Conservation (phyloP, 2,329 filamentous ascomycete species). For the Onygenales sp. region DNA sequence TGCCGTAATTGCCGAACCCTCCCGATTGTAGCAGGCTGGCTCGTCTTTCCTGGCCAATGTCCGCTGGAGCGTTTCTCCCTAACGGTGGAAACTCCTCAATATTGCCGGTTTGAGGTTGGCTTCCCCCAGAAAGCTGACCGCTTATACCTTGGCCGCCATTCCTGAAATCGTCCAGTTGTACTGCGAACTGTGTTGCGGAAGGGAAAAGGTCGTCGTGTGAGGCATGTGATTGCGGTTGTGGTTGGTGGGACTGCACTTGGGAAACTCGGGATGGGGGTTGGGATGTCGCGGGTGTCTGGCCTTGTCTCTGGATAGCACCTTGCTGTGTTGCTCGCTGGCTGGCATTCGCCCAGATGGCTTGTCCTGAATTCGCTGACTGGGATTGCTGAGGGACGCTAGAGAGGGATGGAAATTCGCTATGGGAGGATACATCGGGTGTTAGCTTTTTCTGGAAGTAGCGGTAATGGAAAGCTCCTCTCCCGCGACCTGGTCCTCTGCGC, state of each 20-base stretch:
- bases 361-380: conserved; percentile 41
- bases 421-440: conserved; percentile 11
- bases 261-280: conserved; percentile 32
- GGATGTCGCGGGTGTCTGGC: conserved; percentile 30
- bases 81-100: conserved; percentile 55
- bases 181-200: conserved; percentile 41
- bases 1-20: conserved; percentile 32
- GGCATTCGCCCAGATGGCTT: conserved; percentile 49
- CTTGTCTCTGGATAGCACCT: conserved; percentile 45
- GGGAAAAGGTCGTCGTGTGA: conserved; percentile 39
- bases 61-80: conserved; percentile 32
- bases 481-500: background rate
- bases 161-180: conserved; percentile 46
- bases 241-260: conserved; percentile 32
- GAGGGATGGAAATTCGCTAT: conserved; percentile 54
- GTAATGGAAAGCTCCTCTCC: conserved; percentile 6
- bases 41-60: conserved; percentile 9
- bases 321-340: conserved; percentile 45
- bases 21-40: conserved; percentile 30
- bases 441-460: conserved; percentile 2
- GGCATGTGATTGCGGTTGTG: conserved; percentile 36
- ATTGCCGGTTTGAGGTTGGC: conserved; percentile 46
- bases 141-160: conserved; percentile 47
- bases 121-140: conserved; percentile 40
- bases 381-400: conserved; percentile 47